Evolutionary conservation across 2,329 filamentous ascomycete species (phyloP).

Genomic region (Alternaria atra): DNA sequence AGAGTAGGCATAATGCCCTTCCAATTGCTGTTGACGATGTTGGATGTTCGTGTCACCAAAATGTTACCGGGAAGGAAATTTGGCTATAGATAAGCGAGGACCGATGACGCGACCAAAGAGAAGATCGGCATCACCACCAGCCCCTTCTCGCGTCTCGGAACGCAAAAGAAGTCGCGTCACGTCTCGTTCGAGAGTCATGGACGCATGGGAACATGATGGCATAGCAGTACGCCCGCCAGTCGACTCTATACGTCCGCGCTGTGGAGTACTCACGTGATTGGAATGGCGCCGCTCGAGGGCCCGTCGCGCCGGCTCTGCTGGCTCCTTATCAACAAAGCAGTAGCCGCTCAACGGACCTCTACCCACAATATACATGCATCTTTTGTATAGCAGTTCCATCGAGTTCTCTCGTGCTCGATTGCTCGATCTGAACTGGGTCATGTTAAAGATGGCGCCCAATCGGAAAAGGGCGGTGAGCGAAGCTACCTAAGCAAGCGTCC

Average conservation of each 20-base stretch:
- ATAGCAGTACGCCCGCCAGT: not conserved
- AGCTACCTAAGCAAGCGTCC: constrained; percentile 5
- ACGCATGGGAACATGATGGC: not conserved
- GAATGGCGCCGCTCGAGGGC: not conserved
- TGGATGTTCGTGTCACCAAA: not conserved
- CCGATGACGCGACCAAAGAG: constrained; percentile 2
- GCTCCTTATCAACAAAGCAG: not conserved
- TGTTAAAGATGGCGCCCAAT: constrained; percentile 14
- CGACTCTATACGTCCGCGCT: not conserved
- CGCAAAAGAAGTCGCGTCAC: not conserved
- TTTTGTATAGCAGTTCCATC: not conserved
- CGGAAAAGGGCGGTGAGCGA: constrained; percentile 35
- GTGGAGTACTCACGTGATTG: not conserved
- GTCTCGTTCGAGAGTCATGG: not conserved
- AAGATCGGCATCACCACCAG: not conserved
- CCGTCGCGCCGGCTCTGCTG: not conserved
- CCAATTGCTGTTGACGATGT: constrained; percentile 1
- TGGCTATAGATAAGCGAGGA: constrained; percentile 12
- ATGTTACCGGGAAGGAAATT: not conserved
- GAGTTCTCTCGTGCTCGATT: not conserved
- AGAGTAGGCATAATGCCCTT: constrained; percentile 32
- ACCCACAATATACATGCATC: not conserved
- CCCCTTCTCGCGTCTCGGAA: not conserved
- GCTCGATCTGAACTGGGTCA: not conserved
- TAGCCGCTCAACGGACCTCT: not conserved